A percentile compares a stretch with the other conserved stretches of the same genome.
Evolutionary conservation across 768 basidiomycete species (phyloP).

Genomic region (Leccinellum luteum): DNA sequence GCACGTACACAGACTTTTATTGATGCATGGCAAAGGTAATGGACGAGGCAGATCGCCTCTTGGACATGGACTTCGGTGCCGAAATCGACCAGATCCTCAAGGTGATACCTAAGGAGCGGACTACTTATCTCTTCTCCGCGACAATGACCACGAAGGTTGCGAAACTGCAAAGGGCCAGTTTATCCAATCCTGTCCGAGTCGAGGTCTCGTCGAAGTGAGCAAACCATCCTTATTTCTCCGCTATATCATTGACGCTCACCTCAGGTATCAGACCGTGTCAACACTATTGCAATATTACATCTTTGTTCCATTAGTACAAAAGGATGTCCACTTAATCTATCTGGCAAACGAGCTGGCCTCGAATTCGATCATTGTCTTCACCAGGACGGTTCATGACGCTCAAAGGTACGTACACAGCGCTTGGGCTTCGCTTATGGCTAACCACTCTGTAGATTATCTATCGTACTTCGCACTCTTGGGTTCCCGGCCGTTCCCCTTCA

Average conservation of each 20-base stretch:
- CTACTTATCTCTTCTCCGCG: conserved; percentile 95
- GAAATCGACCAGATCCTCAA: conserved; percentile 96
- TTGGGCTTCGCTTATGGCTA: neutral
- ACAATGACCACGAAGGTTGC: conserved; percentile 99
- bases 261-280: conserved; percentile 93
- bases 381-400: conserved; percentile 91
- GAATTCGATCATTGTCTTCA: conserved; percentile 95
- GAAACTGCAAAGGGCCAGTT: conserved; percentile 91
- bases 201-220: conserved; percentile 91
- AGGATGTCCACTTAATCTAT: conserved; percentile 89
- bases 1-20: conserved; percentile 1
- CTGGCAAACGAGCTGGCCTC: conserved; percentile 85
- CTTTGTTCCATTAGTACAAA: conserved; percentile 86
- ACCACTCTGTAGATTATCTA: conserved; percentile 58
- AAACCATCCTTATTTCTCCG: neutral
- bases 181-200: conserved; percentile 89
- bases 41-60: conserved; percentile 92
- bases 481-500: conserved; percentile 96
- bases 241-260: neutral
- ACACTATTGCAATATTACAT: conserved; percentile 96
- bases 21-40: conserved; percentile 62
- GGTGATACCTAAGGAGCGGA: conserved; percentile 89
- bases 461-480: conserved; percentile 85
- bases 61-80: conserved; percentile 96
- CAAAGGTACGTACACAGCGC: conserved; percentile 50